Base-by-base conservation (phyloP, 2,329 filamentous ascomycete genomes). In the Ceratocystis alfenasii region DNA sequence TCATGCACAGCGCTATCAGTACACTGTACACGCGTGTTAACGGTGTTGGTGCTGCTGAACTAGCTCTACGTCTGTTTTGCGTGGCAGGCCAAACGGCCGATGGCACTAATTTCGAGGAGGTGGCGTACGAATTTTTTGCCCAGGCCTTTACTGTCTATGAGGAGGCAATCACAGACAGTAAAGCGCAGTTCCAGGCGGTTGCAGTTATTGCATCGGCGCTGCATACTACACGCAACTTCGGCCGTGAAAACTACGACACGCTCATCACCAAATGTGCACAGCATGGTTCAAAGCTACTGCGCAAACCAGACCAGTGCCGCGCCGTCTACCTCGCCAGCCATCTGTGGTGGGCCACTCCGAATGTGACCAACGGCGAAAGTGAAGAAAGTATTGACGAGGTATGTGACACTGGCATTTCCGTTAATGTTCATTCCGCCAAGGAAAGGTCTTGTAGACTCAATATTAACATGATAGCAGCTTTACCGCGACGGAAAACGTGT, bases 71-170 rank as follows among this genome's bases (percentile, higher is more conserved):
- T 1, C 80, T 97, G 17, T 99, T 97, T 74, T 87, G 94, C 71
- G 86, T 89, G 53, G 95, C 91, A 72, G 94, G 94, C 25, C 92
- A 96, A 77, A 88, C 95, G 41, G 92, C 94, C 10, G 92, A 96
- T 71, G 87, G 94, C 75, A 90, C 86, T 10, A 89, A 88, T 1
- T 95, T 95, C 70, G 93, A 99, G 74, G 94, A 99, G 76, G 90
- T 96, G 53, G 89, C 91, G 10, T 99, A 99, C 74, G 94, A 99
- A 74, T 99, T 95, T 78, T 97, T 96, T 71, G 94, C 94, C 0
- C 94, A 99, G 75, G 93, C 94, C 0, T 99, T 99, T 72, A 97
- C 93, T 0, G 90, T 97, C 7, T 99, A 99, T 73, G 94, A 99
- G 74, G 94, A 99, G 75, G 88, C 90, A 0, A 89, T 99, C 69